Conservation (phyloP, 108 stramenopile species). For the Cyclotella atomus region DNA sequence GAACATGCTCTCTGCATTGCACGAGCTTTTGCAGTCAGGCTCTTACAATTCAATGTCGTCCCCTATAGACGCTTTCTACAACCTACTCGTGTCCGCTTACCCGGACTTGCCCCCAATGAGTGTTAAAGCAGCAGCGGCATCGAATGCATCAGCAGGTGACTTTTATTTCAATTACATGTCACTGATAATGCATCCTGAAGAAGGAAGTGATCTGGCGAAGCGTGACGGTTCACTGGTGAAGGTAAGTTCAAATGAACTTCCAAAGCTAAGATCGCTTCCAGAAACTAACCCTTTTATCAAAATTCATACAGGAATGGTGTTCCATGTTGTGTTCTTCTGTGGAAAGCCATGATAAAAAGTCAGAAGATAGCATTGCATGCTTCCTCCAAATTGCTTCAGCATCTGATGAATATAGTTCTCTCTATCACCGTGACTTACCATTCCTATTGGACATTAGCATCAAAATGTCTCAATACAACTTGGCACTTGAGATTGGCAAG, state of each 20-base stretch:
- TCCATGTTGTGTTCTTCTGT: slow-evolving; percentile 50
- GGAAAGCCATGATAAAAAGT: slow-evolving; percentile 8
- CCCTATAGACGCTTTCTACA: slow-evolving; percentile 37
- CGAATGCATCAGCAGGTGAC: slow-evolving; percentile 15
- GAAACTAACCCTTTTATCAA: no score
- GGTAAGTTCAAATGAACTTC: no score
- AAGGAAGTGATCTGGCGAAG: slow-evolving; percentile 75
- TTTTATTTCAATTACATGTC: slow-evolving; percentile 80
- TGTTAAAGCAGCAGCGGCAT: slow-evolving; percentile 66
- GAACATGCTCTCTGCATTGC: slow-evolving; percentile 74
- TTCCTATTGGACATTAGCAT: slow-evolving; percentile 65
- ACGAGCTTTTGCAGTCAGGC: slow-evolving; percentile 52
- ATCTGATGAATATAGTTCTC: slow-evolving; percentile 51
- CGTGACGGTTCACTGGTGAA: slow-evolving; percentile 62
- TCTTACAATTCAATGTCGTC: slow-evolving; percentile 11
- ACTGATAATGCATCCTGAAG: slow-evolving; percentile 63
- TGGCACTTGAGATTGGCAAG: slow-evolving; percentile 75
- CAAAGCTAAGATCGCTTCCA: no score
- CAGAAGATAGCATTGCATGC: slow-evolving; percentile 25
- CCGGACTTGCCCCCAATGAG: slow-evolving; percentile 85
- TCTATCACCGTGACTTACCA: slow-evolving; percentile 71
- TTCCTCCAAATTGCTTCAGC: slow-evolving; percentile 68
- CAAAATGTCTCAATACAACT: slow-evolving; percentile 54
- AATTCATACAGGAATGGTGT: slow-evolving; percentile 75
- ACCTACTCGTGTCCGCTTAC: slow-evolving; percentile 78